These are phyloP conservation scores for Castanopsis chinensis DNA, from an alignment of 306 rosid genomes.

Conservation along the genomic window DNA sequence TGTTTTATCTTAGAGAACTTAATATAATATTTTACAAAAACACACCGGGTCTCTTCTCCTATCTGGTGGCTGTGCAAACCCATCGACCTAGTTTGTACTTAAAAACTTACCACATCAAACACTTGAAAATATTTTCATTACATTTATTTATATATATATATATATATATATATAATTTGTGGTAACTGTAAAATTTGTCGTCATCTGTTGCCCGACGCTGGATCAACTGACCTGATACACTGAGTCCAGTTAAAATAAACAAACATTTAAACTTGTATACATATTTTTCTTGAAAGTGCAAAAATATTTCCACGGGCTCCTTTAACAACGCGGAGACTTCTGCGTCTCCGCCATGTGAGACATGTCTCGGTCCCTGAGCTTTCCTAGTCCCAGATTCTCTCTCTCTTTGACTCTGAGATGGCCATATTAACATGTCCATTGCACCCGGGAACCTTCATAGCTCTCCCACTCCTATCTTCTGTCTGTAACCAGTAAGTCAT, in stretches of 20 bases:
- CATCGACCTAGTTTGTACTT: too few relatives aligned
- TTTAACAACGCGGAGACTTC: conserved; percentile 50
- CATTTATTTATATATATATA: too few relatives aligned
- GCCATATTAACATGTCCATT: conserved; percentile 22
- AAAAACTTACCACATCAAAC: too few relatives aligned
- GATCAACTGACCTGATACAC: neutral
- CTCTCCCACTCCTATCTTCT: conserved; percentile 33
- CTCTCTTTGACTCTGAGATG: conserved; percentile 22
- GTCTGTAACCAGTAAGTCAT: conserved; percentile 54
- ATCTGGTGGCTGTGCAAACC: too few relatives aligned
- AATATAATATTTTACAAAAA: too few relatives aligned
- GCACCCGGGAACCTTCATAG: conserved; percentile 38
- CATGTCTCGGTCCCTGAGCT: conserved; percentile 71
- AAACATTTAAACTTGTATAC: neutral
- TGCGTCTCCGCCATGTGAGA: conserved; percentile 77
- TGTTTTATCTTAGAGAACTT: too few relatives aligned
- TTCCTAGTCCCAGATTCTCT: conserved; percentile 28
- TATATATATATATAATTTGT: too few relatives aligned
- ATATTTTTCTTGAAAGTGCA: too few relatives aligned
- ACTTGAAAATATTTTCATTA: too few relatives aligned
- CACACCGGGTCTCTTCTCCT: too few relatives aligned
- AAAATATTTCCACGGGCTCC: conserved; percentile 25
- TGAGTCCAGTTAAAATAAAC: neutral
- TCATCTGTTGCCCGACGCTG: too few relatives aligned
- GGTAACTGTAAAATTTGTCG: too few relatives aligned